Evolutionary conservation across 805 yeast species (phyloP).

Genomic region (Candida sanyiensis): DNA sequence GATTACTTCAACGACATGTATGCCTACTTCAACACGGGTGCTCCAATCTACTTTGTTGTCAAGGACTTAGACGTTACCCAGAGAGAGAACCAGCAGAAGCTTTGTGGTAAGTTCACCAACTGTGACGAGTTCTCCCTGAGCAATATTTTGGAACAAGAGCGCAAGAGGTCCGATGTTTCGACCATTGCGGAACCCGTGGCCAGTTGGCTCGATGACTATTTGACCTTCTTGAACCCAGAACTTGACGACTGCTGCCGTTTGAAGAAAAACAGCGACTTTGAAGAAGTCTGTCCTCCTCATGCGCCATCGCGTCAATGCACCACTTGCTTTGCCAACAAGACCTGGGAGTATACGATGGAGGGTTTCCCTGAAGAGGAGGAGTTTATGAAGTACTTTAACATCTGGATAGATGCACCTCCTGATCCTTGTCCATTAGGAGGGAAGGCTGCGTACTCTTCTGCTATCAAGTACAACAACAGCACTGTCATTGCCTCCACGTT

Average conservation of each 20-base stretch:
- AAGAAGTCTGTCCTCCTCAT: slow-evolving; percentile 60
- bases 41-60: slow-evolving; percentile 87
- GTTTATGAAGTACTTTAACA: slow-evolving; percentile 64
- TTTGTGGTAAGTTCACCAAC: slow-evolving; percentile 85
- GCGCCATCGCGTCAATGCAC: slow-evolving; percentile 69
- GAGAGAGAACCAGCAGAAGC: slow-evolving; percentile 55
- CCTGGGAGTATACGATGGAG: slow-evolving; percentile 68
- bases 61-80: slow-evolving; percentile 57
- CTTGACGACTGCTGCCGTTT: slow-evolving; percentile 81
- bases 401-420: slow-evolving; percentile 82
- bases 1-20: slow-evolving; percentile 75
- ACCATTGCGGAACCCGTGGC: slow-evolving; percentile 79
- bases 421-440: slow-evolving; percentile 96
- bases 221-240: slow-evolving; percentile 81
- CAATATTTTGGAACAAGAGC: slow-evolving; percentile 80
- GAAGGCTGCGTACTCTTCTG: slow-evolving; percentile 76
- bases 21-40: slow-evolving; percentile 74
- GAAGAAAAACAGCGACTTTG: slow-evolving; percentile 41
- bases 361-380: slow-evolving; percentile 76
- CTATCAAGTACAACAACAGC: slow-evolving; percentile 43
- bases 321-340: slow-evolving; percentile 58
- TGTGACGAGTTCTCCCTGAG: slow-evolving; percentile 76
- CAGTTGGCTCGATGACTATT: slow-evolving; percentile 89
- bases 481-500: slow-evolving; percentile 57
- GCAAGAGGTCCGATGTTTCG: slow-evolving; percentile 56